A percentile compares a stretch with the other conserved stretches of the same genome.
Conservation (phyloP, 441 rosid genomes). For the Jatropha multifida region DNA sequence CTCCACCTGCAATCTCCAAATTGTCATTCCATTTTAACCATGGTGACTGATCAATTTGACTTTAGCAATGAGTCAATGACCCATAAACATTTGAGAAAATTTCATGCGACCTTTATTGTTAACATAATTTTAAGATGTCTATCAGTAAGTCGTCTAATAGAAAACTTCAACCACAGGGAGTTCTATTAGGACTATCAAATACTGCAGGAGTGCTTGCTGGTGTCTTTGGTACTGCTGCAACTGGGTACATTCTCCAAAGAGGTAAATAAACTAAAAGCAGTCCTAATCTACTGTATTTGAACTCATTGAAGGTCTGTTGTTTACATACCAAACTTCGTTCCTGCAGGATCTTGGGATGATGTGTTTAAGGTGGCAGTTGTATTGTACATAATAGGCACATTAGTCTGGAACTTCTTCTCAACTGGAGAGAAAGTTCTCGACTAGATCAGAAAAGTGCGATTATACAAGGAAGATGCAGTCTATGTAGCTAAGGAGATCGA, state of each 20-base stretch:
- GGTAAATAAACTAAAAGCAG: constrained; percentile 39
- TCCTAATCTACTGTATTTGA: neutral
- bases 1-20: no score
- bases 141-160: constrained; percentile 16
- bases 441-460: constrained; percentile 32
- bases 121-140: constrained; percentile 10
- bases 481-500: constrained; percentile 7
- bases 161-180: constrained; percentile 65
- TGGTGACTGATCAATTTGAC: neutral
- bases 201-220: constrained; percentile 99
- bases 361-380: constrained; percentile 90
- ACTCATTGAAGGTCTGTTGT: neutral
- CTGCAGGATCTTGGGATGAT: constrained; percentile 93
- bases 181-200: constrained; percentile 88
- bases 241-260: constrained; percentile 93
- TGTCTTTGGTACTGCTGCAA: constrained; percentile 96
- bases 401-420: constrained; percentile 93
- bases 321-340: constrained; percentile 10
- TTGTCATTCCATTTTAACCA: no score
- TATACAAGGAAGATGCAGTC: constrained; percentile 11
- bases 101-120: neutral
- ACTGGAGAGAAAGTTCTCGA: constrained; percentile 95
- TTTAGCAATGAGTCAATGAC: neutral
- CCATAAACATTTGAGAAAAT: constrained; percentile 4
- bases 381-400: constrained; percentile 77